Conservation (phyloP, 2,329 filamentous ascomycete genomes). For the Ophiostoma pallidulum region DNA sequence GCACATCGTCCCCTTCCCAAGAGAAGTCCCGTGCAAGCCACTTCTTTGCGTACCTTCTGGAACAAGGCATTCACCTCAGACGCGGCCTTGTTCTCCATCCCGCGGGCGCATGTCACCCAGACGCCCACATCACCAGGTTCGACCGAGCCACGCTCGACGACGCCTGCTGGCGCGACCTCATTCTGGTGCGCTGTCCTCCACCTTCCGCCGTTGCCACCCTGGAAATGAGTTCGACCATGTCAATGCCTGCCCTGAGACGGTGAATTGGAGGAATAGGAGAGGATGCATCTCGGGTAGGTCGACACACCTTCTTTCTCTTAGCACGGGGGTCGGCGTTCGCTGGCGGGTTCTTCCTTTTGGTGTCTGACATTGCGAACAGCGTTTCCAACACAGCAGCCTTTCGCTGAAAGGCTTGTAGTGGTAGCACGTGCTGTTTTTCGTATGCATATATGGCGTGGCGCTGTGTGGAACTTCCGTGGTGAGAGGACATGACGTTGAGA, state of each 20-base stretch:
- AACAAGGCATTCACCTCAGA: conserved; percentile 47
- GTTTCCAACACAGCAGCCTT: too few species aligned
- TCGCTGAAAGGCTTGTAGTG: too few species aligned
- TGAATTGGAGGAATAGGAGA: too few species aligned
- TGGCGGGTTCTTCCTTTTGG: conserved; percentile 28
- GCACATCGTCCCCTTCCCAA: too few species aligned
- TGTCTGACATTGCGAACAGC: conserved; percentile 25
- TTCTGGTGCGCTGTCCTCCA: conserved; percentile 54
- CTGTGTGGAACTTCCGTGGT: too few species aligned
- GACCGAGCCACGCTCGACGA: conserved; percentile 34
- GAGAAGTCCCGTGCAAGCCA: too few species aligned
- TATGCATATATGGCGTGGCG: too few species aligned
- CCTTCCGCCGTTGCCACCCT: conserved; percentile 45
- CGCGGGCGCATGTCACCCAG: conserved; percentile 68
- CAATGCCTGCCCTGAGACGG: too few species aligned
- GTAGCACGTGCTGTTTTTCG: too few species aligned
- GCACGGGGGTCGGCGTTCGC: conserved; percentile 19
- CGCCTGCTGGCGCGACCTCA: conserved; percentile 15
- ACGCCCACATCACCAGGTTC: conserved; percentile 57
- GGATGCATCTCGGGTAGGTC: too few species aligned
- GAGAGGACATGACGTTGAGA: too few species aligned
- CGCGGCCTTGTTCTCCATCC: conserved; percentile 60
- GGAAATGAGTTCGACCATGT: background rate
- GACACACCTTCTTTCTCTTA: conserved; percentile 30
- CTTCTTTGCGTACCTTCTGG: background rate